Base-by-base conservation (phyloP, 495 filamentous ascomycete species). In the Hypoxylon lienhwacheense region DNA sequence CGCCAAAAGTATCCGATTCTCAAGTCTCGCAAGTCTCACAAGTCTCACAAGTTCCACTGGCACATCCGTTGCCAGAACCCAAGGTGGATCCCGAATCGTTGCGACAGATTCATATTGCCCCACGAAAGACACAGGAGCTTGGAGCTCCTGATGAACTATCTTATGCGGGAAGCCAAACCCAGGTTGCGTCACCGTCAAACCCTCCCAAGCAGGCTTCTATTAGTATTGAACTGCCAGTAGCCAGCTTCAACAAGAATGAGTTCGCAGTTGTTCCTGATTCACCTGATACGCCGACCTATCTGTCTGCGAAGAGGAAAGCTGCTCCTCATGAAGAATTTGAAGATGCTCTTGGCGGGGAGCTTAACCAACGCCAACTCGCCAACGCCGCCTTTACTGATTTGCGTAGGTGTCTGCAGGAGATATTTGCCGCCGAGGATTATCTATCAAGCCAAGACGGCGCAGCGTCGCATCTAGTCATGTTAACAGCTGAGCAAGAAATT, bases 401-500 rank as follows among this genome's bases (percentile, higher is more conserved):
- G 10, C 81, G 82, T 40, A 76, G 83, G 14, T 77, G 87, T 28
- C 68, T 96, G 1, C 77, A 85, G 42, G 80, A 87, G 16, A 79
- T 92, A 15, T 92, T 95, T 63, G 81, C 88, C 53, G 85, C 88
- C 1, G 89, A 96, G 64, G 84, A 91, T 58, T 77, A 84, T 28
- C 54, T 70, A 78, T 48, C 79, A 82, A 62, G 67, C 71, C 26
- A 81, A 78, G 48, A 74, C 55, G 35, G 72, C 66, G 63, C 63
- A 24, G 62, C 63, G 32, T 69, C 72, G 25, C 75, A 76, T 34
- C 50, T 69, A 24, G 68, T 71, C n/a, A 66, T 61, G 15, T 22
- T 68, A 12, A 73, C 70, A 40, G 80, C 81, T 11, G 77, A 84
- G 7, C 78, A 80, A 31, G 74, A 80, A 7, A 69, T 76, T n/a